A percentile compares a stretch with the other conserved stretches of the same genome.
Evolutionary conservation across 495 filamentous ascomycete genomes (phyloP).

Genomic region (Parmelia sp.): DNA sequence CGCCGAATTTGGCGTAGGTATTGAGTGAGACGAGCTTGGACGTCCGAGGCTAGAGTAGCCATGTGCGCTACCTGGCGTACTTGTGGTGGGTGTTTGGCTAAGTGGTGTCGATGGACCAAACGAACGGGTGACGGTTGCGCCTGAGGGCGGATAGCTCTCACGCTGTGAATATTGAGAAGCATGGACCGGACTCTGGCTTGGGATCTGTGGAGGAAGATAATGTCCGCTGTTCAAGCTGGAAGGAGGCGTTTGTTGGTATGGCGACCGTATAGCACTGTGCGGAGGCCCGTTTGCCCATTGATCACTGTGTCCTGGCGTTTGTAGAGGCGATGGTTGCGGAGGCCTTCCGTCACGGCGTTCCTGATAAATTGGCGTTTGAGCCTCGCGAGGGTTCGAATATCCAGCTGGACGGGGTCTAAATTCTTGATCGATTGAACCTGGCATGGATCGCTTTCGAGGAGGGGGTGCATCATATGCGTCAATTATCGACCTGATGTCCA

Average conservation of each 20-base stretch:
- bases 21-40: constrained; percentile 45
- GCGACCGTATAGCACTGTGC: constrained; percentile 40
- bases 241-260: constrained; percentile 41
- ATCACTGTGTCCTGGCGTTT: constrained; percentile 31
- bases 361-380: constrained; percentile 26
- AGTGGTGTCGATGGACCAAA: constrained; percentile 27
- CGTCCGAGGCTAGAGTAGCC: constrained; percentile 37
- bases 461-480: constrained; percentile 41
- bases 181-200: constrained; percentile 23
- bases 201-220: constrained; percentile 35
- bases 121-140: constrained; percentile 31
- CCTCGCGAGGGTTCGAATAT: constrained; percentile 7
- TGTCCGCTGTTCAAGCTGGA: constrained; percentile 33
- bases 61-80: constrained; percentile 22
- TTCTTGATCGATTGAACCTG: constrained; percentile 25
- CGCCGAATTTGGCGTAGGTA: constrained; percentile 37
- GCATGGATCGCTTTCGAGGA: constrained; percentile 26
- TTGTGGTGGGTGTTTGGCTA: constrained; percentile 23
- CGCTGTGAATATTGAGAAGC: constrained; percentile 35
- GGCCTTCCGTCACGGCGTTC: constrained; percentile 34
- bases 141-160: constrained; percentile 29
- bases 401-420: constrained; percentile 29
- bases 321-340: constrained; percentile 40
- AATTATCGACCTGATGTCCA: constrained; percentile 53
- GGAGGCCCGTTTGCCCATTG: constrained; percentile 38